Conservation (phyloP, 2,329 filamentous ascomycete genomes). For the Aspergillus costaricaensis region DNA sequence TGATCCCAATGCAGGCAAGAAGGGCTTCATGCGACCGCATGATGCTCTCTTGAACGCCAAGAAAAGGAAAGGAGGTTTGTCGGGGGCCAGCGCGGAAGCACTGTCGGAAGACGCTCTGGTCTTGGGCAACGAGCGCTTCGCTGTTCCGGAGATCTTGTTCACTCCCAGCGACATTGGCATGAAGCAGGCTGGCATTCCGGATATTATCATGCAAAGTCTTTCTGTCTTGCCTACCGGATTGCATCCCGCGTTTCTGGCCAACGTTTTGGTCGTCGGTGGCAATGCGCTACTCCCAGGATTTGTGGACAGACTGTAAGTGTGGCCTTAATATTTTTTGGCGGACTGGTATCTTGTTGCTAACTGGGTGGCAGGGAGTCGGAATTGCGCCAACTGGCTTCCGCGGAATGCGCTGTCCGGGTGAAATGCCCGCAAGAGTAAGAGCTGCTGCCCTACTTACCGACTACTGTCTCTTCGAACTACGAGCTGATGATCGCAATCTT, state of each 20-base stretch:
- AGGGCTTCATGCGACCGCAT: slow-evolving; percentile 75
- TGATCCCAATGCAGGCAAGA: slow-evolving; percentile 65
- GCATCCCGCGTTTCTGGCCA: slow-evolving; percentile 80
- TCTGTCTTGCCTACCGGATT: slow-evolving; percentile 74
- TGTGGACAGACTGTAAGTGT: slow-evolving; percentile 67
- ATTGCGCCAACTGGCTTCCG: slow-evolving; percentile 68
- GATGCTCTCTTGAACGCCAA: slow-evolving; percentile 65
- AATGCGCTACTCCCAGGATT: slow-evolving; percentile 80
- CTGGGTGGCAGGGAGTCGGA: slow-evolving; percentile 58
- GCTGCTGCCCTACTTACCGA: slow-evolving; percentile 1
- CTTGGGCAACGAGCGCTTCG: slow-evolving; percentile 87
- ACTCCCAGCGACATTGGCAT: slow-evolving; percentile 82
- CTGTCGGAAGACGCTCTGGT: slow-evolving; percentile 77
- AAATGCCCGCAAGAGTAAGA: slow-evolving; percentile 64
- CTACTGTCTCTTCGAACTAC: background rate
- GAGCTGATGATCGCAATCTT: slow-evolving; percentile 10
- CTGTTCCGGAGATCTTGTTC: slow-evolving; percentile 87
- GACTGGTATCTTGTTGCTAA: slow-evolving; percentile 22
- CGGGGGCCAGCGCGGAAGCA: slow-evolving; percentile 49
- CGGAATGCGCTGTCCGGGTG: slow-evolving; percentile 76
- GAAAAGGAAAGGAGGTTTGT: slow-evolving; percentile 51
- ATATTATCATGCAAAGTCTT: slow-evolving; percentile 79
- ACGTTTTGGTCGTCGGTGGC: slow-evolving; percentile 86
- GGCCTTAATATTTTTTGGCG: background rate
- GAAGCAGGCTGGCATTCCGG: slow-evolving; percentile 76